phyloP scores from a whole-genome alignment of 2,329 filamentous ascomycete species.

The Xenoacremonium recifei region DNA sequence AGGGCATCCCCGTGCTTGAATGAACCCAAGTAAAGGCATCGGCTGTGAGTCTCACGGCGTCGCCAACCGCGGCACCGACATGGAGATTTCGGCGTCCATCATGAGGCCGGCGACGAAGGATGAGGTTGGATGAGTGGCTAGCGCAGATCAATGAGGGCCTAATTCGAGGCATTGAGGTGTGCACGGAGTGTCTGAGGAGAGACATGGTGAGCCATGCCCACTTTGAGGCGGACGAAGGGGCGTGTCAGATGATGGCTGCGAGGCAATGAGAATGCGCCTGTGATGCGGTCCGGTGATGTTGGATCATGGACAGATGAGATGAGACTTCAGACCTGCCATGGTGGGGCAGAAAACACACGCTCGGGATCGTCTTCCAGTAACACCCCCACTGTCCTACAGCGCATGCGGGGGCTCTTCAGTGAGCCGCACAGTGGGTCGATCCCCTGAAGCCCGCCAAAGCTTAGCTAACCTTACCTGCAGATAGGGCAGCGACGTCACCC shows the following conservation, averaged over 20 bases:
- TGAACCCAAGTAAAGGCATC: slow-evolving; percentile 45
- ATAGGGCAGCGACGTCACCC: background rate
- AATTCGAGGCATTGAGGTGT: background rate
- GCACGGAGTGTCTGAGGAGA: slow-evolving; percentile 2
- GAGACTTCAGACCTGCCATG: too few species aligned
- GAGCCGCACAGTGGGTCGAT: background rate
- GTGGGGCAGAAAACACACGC: too few species aligned
- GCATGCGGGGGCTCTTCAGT: background rate
- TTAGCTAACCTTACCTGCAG: background rate
- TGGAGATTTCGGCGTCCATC: slow-evolving; percentile 30
- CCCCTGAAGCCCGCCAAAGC: background rate
- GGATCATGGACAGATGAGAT: too few species aligned
- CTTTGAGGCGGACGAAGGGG: slow-evolving; percentile 1
- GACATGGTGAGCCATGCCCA: slow-evolving; percentile 9
- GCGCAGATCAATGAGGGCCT: background rate
- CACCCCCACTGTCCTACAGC: too few species aligned
- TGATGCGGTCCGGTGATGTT: background rate
- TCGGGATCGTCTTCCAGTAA: too few species aligned
- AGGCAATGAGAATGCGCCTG: background rate
- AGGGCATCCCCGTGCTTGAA: slow-evolving; percentile 42
- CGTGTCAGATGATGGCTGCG: background rate
- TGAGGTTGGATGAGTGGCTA: background rate
- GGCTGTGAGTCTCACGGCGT: slow-evolving; percentile 39
- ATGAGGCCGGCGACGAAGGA: background rate
- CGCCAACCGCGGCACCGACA: slow-evolving; percentile 28